These are phyloP conservation scores for Thraustotheca clavata DNA, from an alignment of 352 stramenopile genomes.

Conservation along the genomic window DNA sequence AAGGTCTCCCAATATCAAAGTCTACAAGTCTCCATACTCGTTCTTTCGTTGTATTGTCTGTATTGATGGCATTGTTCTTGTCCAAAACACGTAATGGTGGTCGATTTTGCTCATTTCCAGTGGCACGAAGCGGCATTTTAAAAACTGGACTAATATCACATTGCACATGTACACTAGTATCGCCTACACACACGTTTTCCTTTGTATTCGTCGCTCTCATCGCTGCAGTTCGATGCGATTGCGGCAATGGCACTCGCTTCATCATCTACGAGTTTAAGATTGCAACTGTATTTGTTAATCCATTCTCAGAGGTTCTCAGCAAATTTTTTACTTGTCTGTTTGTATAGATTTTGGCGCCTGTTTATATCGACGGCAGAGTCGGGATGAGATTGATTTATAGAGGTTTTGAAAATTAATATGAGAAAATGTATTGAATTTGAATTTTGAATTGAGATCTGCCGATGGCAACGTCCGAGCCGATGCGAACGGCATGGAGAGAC, in stretches of 20 bases:
- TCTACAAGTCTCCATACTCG: conserved; percentile 91
- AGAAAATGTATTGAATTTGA: not conserved
- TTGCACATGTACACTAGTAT: too few species aligned
- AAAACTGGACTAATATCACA: not conserved
- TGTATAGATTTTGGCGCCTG: too few species aligned
- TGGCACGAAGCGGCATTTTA: not conserved
- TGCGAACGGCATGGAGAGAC: not conserved
- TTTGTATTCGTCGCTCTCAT: too few species aligned
- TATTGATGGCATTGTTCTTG: not conserved
- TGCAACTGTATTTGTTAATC: too few species aligned
- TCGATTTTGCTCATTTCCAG: not conserved
- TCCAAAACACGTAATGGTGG: not conserved
- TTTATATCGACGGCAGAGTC: too few species aligned
- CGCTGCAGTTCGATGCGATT: too few species aligned
- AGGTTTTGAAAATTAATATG: conserved; percentile 6
- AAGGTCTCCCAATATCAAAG: conserved; percentile 98
- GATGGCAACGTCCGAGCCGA: not conserved
- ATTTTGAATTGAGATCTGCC: not conserved
- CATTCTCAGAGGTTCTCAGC: too few species aligned
- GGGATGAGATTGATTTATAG: not conserved
- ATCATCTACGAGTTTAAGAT: too few species aligned
- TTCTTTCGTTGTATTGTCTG: not conserved
- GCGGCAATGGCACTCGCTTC: too few species aligned
- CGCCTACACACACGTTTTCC: too few species aligned
- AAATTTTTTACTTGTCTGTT: too few species aligned